Base-by-base conservation (phyloP, 768 basidiomycete genomes). In the Suillus fuscotomentosus region DNA sequence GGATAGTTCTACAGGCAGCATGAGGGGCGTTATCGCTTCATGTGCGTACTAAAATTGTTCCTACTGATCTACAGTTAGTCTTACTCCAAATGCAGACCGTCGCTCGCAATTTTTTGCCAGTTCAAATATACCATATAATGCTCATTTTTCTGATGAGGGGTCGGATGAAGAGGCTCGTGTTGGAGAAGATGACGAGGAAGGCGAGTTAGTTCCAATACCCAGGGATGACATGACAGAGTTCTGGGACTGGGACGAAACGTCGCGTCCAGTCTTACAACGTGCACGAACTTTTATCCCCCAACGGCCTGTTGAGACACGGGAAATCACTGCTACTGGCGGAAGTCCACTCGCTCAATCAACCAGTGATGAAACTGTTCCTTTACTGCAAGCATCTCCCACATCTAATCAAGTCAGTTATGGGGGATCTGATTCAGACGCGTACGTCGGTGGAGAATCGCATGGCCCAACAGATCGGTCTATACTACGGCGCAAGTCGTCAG, bases 41-140 rank as follows among this genome's bases (percentile, higher is more conserved):
- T 89, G 88, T 87, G 68, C 72, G 83, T 75, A 22, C 22, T 50
- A 38, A 47, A 24, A 13, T 27, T 43, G 13, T 43, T 8, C 39
- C 27, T n/a, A 15, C 43, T 66, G 36, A 59, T 65, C 41, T 62
- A 2, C 4, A 31, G 20, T 65, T 54, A 10, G 34, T 50, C 54
- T 62, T 36, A 66, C 59, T 13, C 64, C 27, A 22, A 62, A 63
- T 65, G 22, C 67, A 92, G 90, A 91, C 72, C 86, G 85, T 61
- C 84, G 90, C 38, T 79, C 88, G 9, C 89, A 91, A 70, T 88
- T 84, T 70, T 82, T 90, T 47, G 86, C 86, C 24, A 85, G 84
- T 60, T 86, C 87, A 9, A 81, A 82, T 39, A 82, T 88, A 31
- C 82, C 82, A n/a, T 78, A 82, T 13, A 77, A 83, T 4, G 77